A percentile compares a stretch with the other conserved stretches of the same genome.
Evolutionary conservation across 2,329 filamentous ascomycete genomes (phyloP).

Genomic region (Aspergillus calidoustus): DNA sequence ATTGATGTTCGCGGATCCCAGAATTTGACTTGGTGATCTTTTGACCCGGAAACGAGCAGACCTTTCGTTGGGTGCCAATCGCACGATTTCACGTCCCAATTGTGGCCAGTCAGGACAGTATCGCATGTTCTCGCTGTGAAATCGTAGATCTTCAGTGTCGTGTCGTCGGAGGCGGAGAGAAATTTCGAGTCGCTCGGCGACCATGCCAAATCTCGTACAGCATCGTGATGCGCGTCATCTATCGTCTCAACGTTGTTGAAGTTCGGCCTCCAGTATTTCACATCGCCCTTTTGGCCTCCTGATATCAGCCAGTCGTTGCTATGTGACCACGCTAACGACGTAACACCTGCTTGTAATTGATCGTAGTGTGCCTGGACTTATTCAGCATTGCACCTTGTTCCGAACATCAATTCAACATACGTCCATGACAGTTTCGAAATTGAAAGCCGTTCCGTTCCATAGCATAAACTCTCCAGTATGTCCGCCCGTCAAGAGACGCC

Average conservation of each 20-base stretch:
- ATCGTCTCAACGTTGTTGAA: slow-evolving; percentile 99
- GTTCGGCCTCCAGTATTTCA: slow-evolving; percentile 99
- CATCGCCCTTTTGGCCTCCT: slow-evolving; percentile 88
- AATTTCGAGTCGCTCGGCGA: slow-evolving; percentile 95
- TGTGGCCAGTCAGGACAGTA: slow-evolving; percentile 84
- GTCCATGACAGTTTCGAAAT: slow-evolving; percentile 99
- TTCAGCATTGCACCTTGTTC: slow-evolving; percentile 18
- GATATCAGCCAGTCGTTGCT: slow-evolving; percentile 97
- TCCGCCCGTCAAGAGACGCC: slow-evolving; percentile 86
- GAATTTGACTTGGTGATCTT: slow-evolving; percentile 95
- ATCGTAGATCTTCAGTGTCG: slow-evolving; percentile 92
- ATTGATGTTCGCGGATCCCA: slow-evolving; percentile 95
- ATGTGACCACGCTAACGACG: slow-evolving; percentile 73
- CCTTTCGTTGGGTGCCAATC: slow-evolving; percentile 98
- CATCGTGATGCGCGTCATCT: slow-evolving; percentile 79
- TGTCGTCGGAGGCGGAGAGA: slow-evolving; percentile 93
- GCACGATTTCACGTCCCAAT: slow-evolving; percentile 95
- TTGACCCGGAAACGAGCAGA: slow-evolving; percentile 91
- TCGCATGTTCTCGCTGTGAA: slow-evolving; percentile 87
- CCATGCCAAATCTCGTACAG: slow-evolving; percentile 89
- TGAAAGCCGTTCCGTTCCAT: slow-evolving; percentile 99
- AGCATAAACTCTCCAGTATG: slow-evolving; percentile 97
- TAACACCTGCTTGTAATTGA: slow-evolving; percentile 50
- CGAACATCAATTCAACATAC: slow-evolving; percentile 37
- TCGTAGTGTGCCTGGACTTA: slow-evolving; percentile 71